phyloP scores from a whole-genome alignment of 352 stramenopile genomes.

The Phytopythium oedochilum region DNA sequence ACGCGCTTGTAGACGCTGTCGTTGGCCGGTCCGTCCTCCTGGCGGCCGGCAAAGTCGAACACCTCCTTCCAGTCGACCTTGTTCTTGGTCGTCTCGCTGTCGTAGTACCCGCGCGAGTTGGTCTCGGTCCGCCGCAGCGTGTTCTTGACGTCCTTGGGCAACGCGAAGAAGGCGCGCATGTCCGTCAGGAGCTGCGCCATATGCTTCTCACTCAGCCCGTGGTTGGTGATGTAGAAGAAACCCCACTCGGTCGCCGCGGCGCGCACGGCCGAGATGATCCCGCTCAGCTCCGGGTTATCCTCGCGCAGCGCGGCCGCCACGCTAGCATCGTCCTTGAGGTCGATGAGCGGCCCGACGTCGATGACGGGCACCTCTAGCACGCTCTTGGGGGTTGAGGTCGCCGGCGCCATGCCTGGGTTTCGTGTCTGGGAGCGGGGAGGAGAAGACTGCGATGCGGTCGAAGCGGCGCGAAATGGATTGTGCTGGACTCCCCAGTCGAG shows the following conservation, averaged over 20 bases:
- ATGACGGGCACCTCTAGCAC: constrained; percentile 34
- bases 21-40: constrained; percentile 38
- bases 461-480: too few relatives aligned
- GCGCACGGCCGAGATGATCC: constrained; percentile 30
- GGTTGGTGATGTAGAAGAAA: constrained; percentile 92
- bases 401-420: too few relatives aligned
- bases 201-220: constrained; percentile 54
- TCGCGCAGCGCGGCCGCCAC: constrained; percentile 22
- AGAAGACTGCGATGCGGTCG: too few relatives aligned
- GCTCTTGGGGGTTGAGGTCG: neutral
- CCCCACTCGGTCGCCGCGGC: constrained; percentile 76
- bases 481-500: too few relatives aligned
- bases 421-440: too few relatives aligned
- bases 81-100: constrained; percentile 94
- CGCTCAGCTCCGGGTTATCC: constrained; percentile 5
- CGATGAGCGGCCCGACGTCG: constrained; percentile 46
- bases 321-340: constrained; percentile 21
- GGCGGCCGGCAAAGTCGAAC: constrained; percentile 58
- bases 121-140: constrained; percentile 54
- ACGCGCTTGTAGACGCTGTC: constrained; percentile 50
- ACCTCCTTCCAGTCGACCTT: constrained; percentile 91
- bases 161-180: constrained; percentile 82
- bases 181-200: constrained; percentile 55
- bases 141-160: constrained; percentile 55
- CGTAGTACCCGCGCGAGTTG: constrained; percentile 91